phyloP scores from a whole-genome alignment of 1,139 yeast species.

The Pichia sp. region DNA sequence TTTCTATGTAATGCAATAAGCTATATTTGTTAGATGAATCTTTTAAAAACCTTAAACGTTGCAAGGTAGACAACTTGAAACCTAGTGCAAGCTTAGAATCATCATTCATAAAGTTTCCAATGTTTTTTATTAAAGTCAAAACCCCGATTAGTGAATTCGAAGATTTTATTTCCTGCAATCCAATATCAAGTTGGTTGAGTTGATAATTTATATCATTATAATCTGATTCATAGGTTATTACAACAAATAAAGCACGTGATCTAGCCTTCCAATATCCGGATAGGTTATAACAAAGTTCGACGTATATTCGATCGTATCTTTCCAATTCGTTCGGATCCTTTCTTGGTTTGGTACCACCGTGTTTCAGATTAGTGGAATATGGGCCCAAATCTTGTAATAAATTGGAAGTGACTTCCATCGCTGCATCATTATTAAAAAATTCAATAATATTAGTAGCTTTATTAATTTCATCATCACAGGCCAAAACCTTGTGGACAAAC shows the following conservation, averaged over 20 bases:
- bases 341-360: slow-evolving; percentile 37
- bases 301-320: slow-evolving; percentile 73
- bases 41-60: slow-evolving; percentile 79
- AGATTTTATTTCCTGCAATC: slow-evolving; percentile 53
- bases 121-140: slow-evolving; percentile 70
- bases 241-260: slow-evolving; percentile 67
- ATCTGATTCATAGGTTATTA: slow-evolving; percentile 68
- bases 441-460: slow-evolving; percentile 62
- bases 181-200: slow-evolving; percentile 61
- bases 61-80: slow-evolving; percentile 76
- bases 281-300: slow-evolving; percentile 74
- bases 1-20: slow-evolving; percentile 83
- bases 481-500: slow-evolving; percentile 51
- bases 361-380: slow-evolving; percentile 44
- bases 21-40: slow-evolving; percentile 75
- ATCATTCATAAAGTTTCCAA: slow-evolving; percentile 95
- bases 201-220: slow-evolving; percentile 64
- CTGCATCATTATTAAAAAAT: slow-evolving; percentile 64
- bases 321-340: slow-evolving; percentile 62
- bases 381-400: slow-evolving; percentile 66
- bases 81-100: slow-evolving; percentile 75
- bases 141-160: slow-evolving; percentile 66
- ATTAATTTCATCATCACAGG: slow-evolving; percentile 57
- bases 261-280: slow-evolving; percentile 83
- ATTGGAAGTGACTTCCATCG: slow-evolving; percentile 59